Conservation (phyloP, 2,329 filamentous ascomycete species). For the Trichoderma cornu-damae region DNA sequence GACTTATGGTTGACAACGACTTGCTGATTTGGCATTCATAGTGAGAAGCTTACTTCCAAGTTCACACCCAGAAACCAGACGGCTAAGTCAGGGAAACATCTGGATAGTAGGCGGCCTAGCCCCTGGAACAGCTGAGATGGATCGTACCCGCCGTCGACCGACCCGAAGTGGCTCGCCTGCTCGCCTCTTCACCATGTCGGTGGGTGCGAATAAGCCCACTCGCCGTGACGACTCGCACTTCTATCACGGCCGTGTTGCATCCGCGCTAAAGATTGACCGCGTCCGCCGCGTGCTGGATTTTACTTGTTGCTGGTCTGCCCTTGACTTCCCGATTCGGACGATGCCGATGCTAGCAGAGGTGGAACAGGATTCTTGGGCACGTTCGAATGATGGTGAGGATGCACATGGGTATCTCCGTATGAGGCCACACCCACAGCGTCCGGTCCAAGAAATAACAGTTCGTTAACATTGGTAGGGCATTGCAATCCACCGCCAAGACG, state of each 20-base stretch:
- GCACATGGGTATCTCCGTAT: neutral
- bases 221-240: conserved; percentile 58
- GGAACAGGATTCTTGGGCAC: neutral
- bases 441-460: neutral
- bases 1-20: no score
- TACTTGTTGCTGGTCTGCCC: conserved; percentile 22
- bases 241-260: conserved; percentile 69
- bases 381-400: conserved; percentile 24
- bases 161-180: conserved; percentile 69
- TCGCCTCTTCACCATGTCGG: conserved; percentile 54
- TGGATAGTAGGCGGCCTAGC: conserved; percentile 73
- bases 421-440: neutral
- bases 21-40: conserved; percentile 20
- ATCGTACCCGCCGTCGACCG: conserved; percentile 59
- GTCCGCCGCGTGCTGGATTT: conserved; percentile 61
- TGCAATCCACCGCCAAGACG: conserved; percentile 26
- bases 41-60: conserved; percentile 26
- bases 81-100: conserved; percentile 62
- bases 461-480: conserved; percentile 21
- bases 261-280: conserved; percentile 75
- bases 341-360: neutral
- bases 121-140: conserved; percentile 49
- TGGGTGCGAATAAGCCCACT: conserved; percentile 38
- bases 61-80: conserved; percentile 31
- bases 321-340: neutral